Base-by-base conservation (phyloP, 2,329 filamentous ascomycete genomes). In the Dactylellina parvicollis region DNA sequence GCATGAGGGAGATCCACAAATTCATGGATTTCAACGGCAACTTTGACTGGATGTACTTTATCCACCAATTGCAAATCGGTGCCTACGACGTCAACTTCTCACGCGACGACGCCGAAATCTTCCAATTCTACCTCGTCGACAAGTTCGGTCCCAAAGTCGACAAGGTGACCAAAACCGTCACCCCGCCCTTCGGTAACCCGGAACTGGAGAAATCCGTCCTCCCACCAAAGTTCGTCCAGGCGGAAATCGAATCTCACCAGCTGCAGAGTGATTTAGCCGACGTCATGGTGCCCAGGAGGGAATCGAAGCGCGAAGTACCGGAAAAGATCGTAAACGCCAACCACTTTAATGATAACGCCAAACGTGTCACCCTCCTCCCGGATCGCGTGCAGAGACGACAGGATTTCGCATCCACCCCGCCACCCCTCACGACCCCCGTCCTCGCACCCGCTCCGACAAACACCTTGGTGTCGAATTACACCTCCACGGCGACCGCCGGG, bases 41-140 rank as follows among this genome's bases (percentile, higher is more conserved):
- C 52, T 59, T 49, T n/a, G 69, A 73, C 24, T 73, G 69, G 69
- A 52, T 52, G 10, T 73, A 66, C 34, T 73, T 73, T 47, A 66
- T 54, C 16, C 36, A 66, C 12, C 69, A 73, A 49, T 36, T 73
- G 14, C 36, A 55, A 12, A 16, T 73, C 2, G 69, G 60, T 7
- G 46, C 69, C 10, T 5, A 56, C 0, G 54, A 54, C 12, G 69
- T 54, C 10, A 40, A 42, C 40, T 73, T 73, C 47, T 66, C 60
- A 0, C 20, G 34, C 12, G 16, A 24, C 16, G 69, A 73, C 34
- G 46, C 60, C 1, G 38, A 7, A 2, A 36, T 61, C 28, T 50
- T 73, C n/a, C 54, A 73, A n/a, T n/a, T 61, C 20, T 73, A 73
- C 46, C 69, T 73, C 16, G 60, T 73, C 20, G 54, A 66, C 34